phyloP scores from a whole-genome alignment of 1,284 basidiomycete genomes.

The Austroboletus niveus region DNA sequence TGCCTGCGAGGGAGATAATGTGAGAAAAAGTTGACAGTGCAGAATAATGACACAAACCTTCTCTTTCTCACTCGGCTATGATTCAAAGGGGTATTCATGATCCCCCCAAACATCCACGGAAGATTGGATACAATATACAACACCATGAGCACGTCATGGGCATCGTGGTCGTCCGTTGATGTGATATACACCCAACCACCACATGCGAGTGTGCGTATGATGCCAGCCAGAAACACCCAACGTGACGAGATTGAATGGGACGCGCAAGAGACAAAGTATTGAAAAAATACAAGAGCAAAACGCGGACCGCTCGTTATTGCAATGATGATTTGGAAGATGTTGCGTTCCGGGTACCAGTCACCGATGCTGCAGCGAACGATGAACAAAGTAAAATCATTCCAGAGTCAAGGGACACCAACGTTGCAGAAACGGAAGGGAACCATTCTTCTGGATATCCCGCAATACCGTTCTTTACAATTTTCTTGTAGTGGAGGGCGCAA shows the following conservation, averaged over 20 bases:
- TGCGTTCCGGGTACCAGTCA: slow-evolving; percentile 90
- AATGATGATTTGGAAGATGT: slow-evolving; percentile 88
- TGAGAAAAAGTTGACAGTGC: slow-evolving; percentile 1
- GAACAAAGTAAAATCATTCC: not conserved
- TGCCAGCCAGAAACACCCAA: slow-evolving; percentile 61
- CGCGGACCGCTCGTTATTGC: slow-evolving; percentile 85
- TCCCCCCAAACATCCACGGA: slow-evolving; percentile 86
- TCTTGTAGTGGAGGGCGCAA: slow-evolving; percentile 74
- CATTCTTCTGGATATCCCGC: slow-evolving; percentile 87
- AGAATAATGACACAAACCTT: slow-evolving; percentile 44
- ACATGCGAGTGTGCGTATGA: slow-evolving; percentile 80
- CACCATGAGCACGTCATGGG: slow-evolving; percentile 90
- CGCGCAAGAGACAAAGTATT: slow-evolving; percentile 62
- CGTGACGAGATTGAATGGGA: slow-evolving; percentile 47
- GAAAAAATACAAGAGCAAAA: slow-evolving; percentile 72
- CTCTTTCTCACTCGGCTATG: slow-evolving; percentile 42
- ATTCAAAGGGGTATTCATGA: slow-evolving; percentile 50
- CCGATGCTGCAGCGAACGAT: slow-evolving; percentile 59
- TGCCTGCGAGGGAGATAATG: slow-evolving; percentile 38
- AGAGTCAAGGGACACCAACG: slow-evolving; percentile 42
- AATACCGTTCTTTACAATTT: slow-evolving; percentile 87
- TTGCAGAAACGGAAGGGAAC: slow-evolving; percentile 92
- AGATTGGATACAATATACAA: slow-evolving; percentile 76
- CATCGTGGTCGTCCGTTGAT: slow-evolving; percentile 74
- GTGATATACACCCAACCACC: slow-evolving; percentile 95